A percentile compares a stretch with the other conserved stretches of the same genome.
phyloP scores from a whole-genome alignment of 495 filamentous ascomycete genomes.

The Penicillium manginii region DNA sequence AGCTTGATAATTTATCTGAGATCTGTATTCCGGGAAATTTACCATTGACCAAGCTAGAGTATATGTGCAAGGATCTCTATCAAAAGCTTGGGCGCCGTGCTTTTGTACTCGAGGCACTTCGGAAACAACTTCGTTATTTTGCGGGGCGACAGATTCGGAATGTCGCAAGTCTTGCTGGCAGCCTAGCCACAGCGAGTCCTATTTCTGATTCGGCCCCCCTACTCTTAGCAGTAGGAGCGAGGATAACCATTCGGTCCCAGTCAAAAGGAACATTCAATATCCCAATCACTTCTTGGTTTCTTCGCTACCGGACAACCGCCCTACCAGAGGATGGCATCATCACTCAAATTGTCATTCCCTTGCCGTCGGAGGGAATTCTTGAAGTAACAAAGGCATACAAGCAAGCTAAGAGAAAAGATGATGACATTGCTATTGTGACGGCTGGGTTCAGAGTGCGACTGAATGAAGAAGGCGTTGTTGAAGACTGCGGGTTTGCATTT shows the following conservation, averaged over 20 bases:
- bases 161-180: slow-evolving; percentile 1
- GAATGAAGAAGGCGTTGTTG: background rate
- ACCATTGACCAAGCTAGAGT: background rate
- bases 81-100: slow-evolving; percentile 1
- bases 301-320: slow-evolving; percentile 1
- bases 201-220: background rate
- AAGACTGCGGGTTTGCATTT: background rate
- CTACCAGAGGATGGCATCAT: background rate
- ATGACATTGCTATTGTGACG: background rate
- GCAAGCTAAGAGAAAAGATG: slow-evolving; percentile 1
- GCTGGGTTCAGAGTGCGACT: background rate
- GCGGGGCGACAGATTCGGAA: background rate
- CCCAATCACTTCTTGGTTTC: background rate
- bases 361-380: background rate
- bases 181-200: background rate
- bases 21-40: background rate
- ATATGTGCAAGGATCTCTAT: background rate
- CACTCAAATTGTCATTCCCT: background rate
- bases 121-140: slow-evolving; percentile 2
- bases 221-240: background rate
- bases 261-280: background rate
- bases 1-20: background rate
- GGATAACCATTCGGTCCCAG: background rate
- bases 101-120: background rate
- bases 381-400: background rate